Percentiles rank a stretch among this genome's conserved stretches.
Conservation (phyloP, 2,329 filamentous ascomycete genomes). For the Penicillium sp. region DNA sequence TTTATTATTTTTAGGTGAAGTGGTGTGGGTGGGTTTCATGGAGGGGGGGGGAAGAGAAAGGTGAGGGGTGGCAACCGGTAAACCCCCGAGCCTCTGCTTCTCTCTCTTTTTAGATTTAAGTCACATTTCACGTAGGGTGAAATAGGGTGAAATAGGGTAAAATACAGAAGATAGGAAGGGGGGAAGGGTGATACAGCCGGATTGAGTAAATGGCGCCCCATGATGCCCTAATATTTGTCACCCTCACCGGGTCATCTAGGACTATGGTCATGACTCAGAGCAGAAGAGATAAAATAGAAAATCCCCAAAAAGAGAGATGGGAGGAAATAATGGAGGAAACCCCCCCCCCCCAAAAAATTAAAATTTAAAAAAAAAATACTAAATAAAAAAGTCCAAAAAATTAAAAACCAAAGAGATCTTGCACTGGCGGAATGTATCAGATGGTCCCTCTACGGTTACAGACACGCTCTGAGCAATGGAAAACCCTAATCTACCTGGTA, state of each 20-base stretch:
- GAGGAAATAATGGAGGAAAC: neutral
- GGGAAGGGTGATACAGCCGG: constrained; percentile 28
- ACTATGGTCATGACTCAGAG: constrained; percentile 21
- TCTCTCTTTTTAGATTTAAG: too few species aligned
- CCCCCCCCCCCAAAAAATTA: too few species aligned
- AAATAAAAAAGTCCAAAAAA: neutral
- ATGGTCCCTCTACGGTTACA: constrained; percentile 23
- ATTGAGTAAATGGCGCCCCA: constrained; percentile 24
- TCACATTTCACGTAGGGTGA: too few species aligned
- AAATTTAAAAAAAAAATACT: neutral
- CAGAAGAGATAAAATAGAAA: neutral
- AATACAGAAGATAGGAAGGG: constrained; percentile 17
- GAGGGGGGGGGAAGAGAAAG: constrained; percentile 11
- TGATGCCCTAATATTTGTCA: constrained; percentile 25
- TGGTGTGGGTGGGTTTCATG: neutral
- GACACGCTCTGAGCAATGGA: constrained; percentile 9
- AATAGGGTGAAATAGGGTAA: neutral
- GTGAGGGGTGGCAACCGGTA: constrained; percentile 18
- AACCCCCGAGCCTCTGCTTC: constrained; percentile 18
- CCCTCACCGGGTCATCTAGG: constrained; percentile 11
- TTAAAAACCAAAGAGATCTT: constrained; percentile 1
- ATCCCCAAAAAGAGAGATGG: neutral
- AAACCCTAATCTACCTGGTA: constrained; percentile 17
- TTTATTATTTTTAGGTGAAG: neutral
- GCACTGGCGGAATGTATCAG: constrained; percentile 25